Evolutionary conservation across 192 early-diverging fungal species (phyloP).

Genomic region (Entomortierella beljakovae): DNA sequence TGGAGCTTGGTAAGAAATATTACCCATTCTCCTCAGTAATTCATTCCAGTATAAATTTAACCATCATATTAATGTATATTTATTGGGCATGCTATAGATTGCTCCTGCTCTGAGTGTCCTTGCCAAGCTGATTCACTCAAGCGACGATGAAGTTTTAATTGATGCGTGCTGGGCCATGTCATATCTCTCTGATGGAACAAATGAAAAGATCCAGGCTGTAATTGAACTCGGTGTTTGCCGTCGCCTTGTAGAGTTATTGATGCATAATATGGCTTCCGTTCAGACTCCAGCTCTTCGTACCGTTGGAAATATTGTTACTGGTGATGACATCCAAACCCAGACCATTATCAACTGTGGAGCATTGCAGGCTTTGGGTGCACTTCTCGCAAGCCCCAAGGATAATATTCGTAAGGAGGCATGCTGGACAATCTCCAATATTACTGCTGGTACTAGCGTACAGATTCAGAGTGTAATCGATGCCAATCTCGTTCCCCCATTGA

Average conservation of each 20-base stretch:
- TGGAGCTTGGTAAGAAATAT: slow-evolving; percentile 75
- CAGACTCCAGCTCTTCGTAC: slow-evolving; percentile 98
- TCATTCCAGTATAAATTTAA: slow-evolving; percentile 71
- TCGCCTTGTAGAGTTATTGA: slow-evolving; percentile 93
- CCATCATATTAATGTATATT: too few species aligned
- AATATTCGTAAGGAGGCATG: slow-evolving; percentile 98
- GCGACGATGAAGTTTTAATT: slow-evolving; percentile 96
- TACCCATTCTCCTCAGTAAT: too few species aligned
- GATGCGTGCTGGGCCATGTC: slow-evolving; percentile 99
- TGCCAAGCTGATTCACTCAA: slow-evolving; percentile 89
- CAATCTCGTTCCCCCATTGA: slow-evolving; percentile 92
- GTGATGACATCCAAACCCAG: slow-evolving; percentile 98
- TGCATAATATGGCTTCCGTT: slow-evolving; percentile 87
- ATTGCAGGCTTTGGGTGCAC: slow-evolving; percentile 78
- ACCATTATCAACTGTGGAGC: slow-evolving; percentile 93
- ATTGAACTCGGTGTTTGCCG: slow-evolving; percentile 96
- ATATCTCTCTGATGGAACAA: slow-evolving; percentile 95
- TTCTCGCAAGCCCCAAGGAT: slow-evolving; percentile 92
- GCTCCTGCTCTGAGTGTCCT: slow-evolving; percentile 90
- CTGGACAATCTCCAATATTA: slow-evolving; percentile 99
- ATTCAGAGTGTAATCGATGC: slow-evolving; percentile 97
- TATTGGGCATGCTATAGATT: too few species aligned
- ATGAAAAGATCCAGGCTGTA: slow-evolving; percentile 98
- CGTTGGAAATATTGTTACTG: slow-evolving; percentile 99
- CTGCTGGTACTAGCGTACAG: slow-evolving; percentile 92